These are phyloP conservation scores for Emergomyces pasteurianus DNA, from an alignment of 2,329 filamentous ascomycete species.

Conservation along the genomic window DNA sequence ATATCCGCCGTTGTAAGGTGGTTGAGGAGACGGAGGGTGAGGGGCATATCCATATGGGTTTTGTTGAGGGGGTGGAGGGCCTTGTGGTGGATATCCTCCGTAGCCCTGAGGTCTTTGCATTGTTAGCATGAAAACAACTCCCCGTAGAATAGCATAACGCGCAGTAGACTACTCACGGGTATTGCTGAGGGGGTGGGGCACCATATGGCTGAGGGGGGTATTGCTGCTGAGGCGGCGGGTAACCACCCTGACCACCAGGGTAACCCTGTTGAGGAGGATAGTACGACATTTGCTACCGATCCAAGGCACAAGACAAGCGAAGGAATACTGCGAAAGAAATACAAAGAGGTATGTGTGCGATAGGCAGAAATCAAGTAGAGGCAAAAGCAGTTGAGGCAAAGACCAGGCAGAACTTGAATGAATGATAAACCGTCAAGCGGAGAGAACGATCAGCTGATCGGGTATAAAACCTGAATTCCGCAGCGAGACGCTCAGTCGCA, in stretches of 20 bases:
- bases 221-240: constrained; percentile 40
- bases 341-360: neutral
- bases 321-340: neutral
- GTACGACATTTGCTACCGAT: constrained; percentile 43
- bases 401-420: neutral
- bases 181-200: constrained; percentile 25
- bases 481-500: neutral
- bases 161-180: constrained; percentile 24
- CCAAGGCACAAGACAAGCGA: constrained; percentile 8
- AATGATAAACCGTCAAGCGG: neutral
- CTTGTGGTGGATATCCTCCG: constrained; percentile 12
- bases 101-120: constrained; percentile 5
- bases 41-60: constrained; percentile 27
- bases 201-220: constrained; percentile 24
- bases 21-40: constrained; percentile 33
- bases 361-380: neutral
- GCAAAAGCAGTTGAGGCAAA: neutral
- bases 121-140: neutral
- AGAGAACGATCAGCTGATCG: neutral
- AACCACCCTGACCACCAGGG: constrained; percentile 36
- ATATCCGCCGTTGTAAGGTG: constrained; percentile 23
- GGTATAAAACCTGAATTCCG: neutral
- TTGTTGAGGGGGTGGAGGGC: constrained; percentile 26
- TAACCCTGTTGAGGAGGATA: constrained; percentile 49
- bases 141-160: neutral